phyloP scores from a whole-genome alignment of 306 rosid genomes.

The Castanea mollissima region DNA sequence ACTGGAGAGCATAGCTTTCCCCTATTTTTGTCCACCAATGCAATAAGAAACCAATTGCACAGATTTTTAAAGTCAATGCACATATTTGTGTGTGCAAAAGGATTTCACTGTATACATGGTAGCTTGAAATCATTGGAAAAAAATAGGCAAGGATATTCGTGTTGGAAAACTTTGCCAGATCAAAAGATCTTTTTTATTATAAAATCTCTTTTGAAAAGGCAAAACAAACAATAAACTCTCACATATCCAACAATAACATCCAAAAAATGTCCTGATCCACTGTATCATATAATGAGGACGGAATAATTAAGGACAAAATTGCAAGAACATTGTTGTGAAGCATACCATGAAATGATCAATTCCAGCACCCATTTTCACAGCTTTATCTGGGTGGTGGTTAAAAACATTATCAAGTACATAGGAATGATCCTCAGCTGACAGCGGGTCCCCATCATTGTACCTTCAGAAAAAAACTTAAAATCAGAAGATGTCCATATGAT shows the following conservation, averaged over 20 bases:
- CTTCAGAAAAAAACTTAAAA: constrained; percentile 38
- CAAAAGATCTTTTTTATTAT: background rate
- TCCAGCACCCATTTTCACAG: constrained; percentile 79
- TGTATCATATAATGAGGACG: background rate
- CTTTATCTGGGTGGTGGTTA: constrained; percentile 84
- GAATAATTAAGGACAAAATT: background rate
- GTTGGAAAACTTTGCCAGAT: background rate
- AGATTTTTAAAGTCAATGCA: background rate
- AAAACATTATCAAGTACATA: constrained; percentile 70
- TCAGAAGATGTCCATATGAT: constrained; percentile 14
- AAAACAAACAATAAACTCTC: background rate
- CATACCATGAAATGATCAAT: constrained; percentile 78
- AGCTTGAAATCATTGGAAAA: background rate
- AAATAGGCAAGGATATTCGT: background rate
- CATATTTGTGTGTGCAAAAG: background rate
- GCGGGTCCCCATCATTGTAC: constrained; percentile 85
- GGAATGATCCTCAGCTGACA: constrained; percentile 63
- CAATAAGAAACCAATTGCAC: background rate
- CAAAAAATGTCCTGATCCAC: background rate
- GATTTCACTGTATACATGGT: background rate
- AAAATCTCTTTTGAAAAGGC: background rate
- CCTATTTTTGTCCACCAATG: background rate
- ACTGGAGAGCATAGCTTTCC: background rate
- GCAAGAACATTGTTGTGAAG: constrained; percentile 11
- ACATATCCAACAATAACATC: background rate